A percentile compares a stretch with the other conserved stretches of the same genome.
These are phyloP conservation scores for Aplosporella prunicola DNA, from an alignment of 2,329 filamentous ascomycete species.

Conservation along the genomic window DNA sequence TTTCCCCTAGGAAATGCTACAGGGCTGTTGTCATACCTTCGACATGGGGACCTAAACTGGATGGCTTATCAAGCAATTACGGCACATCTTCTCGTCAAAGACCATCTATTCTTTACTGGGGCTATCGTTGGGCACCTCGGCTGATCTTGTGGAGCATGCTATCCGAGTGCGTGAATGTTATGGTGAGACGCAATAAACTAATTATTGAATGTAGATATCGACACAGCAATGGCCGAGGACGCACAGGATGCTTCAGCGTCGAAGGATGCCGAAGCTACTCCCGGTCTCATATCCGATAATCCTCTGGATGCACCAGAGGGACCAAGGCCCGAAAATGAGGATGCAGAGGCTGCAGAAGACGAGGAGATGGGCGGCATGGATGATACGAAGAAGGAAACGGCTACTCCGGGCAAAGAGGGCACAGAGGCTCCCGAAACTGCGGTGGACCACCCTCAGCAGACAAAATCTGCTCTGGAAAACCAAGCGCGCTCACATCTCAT, in stretches of 20 bases:
- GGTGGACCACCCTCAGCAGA: slow-evolving; percentile 52
- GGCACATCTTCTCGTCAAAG: too few relatives aligned
- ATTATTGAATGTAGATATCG: too few relatives aligned
- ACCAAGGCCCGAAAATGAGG: slow-evolving; percentile 49
- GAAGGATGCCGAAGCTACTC: slow-evolving; percentile 33
- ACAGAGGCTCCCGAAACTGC: slow-evolving; percentile 32
- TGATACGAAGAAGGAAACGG: slow-evolving; percentile 29
- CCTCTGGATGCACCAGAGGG: slow-evolving; percentile 60
- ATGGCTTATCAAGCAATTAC: too few relatives aligned
- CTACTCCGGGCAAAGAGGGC: slow-evolving; percentile 16
- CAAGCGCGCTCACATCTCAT: slow-evolving; percentile 87
- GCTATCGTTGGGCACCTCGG: too few relatives aligned
- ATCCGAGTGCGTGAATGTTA: too few relatives aligned
- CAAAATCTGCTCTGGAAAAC: slow-evolving; percentile 73
- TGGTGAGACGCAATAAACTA: too few relatives aligned
- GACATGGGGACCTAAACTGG: too few relatives aligned
- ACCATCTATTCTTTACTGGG: too few relatives aligned
- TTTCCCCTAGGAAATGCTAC: too few relatives aligned
- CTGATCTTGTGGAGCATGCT: too few relatives aligned
- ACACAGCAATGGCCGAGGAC: slow-evolving; percentile 48
- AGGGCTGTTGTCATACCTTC: too few relatives aligned
- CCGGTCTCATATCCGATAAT: slow-evolving; percentile 50
- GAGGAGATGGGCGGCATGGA: slow-evolving; percentile 52
- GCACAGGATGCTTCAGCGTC: slow-evolving; percentile 43
- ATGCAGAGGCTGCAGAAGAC: slow-evolving; percentile 53